These are phyloP conservation scores for Colletotrichum orbiculare DNA, from an alignment of 2,329 filamentous ascomycete species.

Conservation along the genomic window DNA sequence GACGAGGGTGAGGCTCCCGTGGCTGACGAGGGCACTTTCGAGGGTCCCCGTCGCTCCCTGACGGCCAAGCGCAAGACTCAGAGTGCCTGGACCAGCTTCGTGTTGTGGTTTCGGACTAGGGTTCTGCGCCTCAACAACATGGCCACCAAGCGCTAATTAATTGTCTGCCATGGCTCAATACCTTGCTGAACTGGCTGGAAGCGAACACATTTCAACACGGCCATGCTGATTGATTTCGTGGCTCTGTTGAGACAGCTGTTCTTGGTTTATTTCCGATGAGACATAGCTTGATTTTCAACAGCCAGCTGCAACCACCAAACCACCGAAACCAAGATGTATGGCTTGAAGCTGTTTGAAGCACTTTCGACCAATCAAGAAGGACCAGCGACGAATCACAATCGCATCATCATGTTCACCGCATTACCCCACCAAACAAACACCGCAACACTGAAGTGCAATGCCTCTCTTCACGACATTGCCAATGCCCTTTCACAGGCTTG, in stretches of 20 bases:
- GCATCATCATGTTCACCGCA: slow-evolving; percentile 16
- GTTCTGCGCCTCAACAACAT: slow-evolving; percentile 53
- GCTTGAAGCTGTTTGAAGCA: too few relatives aligned
- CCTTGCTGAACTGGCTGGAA: background rate
- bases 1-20: slow-evolving; percentile 46
- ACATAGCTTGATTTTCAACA: too few relatives aligned
- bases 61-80: slow-evolving; percentile 70
- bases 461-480: slow-evolving; percentile 21
- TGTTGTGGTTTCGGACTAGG: slow-evolving; percentile 73
- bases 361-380: too few relatives aligned
- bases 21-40: slow-evolving; percentile 57
- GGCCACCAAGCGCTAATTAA: slow-evolving; percentile 40
- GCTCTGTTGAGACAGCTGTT: too few relatives aligned
- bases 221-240: too few relatives aligned
- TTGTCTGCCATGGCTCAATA: background rate
- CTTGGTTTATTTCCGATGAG: too few relatives aligned
- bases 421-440: slow-evolving; percentile 9
- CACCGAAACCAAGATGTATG: too few relatives aligned
- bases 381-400: background rate
- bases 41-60: slow-evolving; percentile 54
- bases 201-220: too few relatives aligned
- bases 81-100: slow-evolving; percentile 70
- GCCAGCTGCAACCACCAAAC: too few relatives aligned
- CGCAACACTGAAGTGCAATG: background rate
- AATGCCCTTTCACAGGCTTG: slow-evolving; percentile 28